phyloP scores from a whole-genome alignment of 441 rosid species.

The Euphorbia corollata region DNA sequence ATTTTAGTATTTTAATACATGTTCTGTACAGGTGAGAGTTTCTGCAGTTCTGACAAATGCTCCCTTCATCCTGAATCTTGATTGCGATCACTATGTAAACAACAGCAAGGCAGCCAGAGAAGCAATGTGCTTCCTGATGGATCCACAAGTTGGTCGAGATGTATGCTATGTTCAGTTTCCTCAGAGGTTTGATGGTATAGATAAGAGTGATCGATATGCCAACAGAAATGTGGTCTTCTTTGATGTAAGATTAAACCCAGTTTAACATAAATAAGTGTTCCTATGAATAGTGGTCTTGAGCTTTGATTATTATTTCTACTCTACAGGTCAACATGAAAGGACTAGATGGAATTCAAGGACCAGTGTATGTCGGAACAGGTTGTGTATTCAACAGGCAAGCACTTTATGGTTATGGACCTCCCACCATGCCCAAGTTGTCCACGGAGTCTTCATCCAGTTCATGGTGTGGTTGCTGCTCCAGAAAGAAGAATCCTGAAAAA shows the following conservation, averaged over 20 bases:
- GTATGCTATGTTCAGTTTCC: slow-evolving; percentile 90
- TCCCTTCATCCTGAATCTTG: slow-evolving; percentile 91
- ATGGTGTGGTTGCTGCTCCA: slow-evolving; percentile 52
- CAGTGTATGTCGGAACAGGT: slow-evolving; percentile 92
- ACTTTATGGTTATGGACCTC: slow-evolving; percentile 85
- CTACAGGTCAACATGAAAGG: slow-evolving; percentile 93
- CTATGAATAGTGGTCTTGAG: not conserved
- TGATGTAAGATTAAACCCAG: slow-evolving; percentile 45
- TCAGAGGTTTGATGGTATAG: slow-evolving; percentile 90
- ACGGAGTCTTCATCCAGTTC: slow-evolving; percentile 56
- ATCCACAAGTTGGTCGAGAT: slow-evolving; percentile 65
- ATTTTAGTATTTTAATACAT: not conserved
- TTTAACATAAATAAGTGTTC: slow-evolving; percentile 4
- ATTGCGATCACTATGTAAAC: slow-evolving; percentile 91
- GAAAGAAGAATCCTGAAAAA: slow-evolving; percentile 51
- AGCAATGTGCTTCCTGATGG: slow-evolving; percentile 94
- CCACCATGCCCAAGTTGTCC: slow-evolving; percentile 56
- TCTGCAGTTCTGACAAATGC: slow-evolving; percentile 92
- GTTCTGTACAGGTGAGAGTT: slow-evolving; percentile 62
- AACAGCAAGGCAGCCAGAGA: slow-evolving; percentile 84
- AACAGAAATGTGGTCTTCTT: slow-evolving; percentile 86
- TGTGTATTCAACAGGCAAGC: slow-evolving; percentile 89
- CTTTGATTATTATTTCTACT: slow-evolving; percentile 14
- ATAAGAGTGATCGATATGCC: slow-evolving; percentile 88
- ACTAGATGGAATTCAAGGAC: slow-evolving; percentile 92